Evolutionary conservation across 306 rosid species (phyloP), one percentile per base, ranked within the genome.

Genomic region (Lathyrus oleraceus): DNA sequence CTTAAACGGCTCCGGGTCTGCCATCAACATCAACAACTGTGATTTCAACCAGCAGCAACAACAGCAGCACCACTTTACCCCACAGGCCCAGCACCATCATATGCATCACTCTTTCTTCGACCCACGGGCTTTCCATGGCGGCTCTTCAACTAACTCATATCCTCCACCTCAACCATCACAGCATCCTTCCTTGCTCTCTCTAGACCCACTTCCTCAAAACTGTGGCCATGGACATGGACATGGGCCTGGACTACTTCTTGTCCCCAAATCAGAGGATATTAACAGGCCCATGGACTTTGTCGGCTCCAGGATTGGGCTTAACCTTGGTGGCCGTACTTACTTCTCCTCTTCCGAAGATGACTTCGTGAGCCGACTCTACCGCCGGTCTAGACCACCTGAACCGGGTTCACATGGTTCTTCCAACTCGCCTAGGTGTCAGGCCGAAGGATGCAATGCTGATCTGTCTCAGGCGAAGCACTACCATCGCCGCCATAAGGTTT

Each of bases 401-500:
- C 68, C 75, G 11, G 93, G 84, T 0, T 74, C 84, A 0, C 11
- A 68, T 0, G 81, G 56, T 0, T 57, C 76, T 0, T 45, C 78
- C 0, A 87, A 87, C 88, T 84, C 91, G 2, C 87, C 91, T 0
- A 63, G 91, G 60, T 93, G 98, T 68, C 98, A 93, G 65, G 98
- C 98, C 0, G 97, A 93, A 70, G 98, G 98, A 38, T 93, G 98
- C 86, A 80, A 85, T 81, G 96, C 91, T 69, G 97, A 93, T 82
- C 94, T 93, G 73, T 84, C 96, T 0, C 89, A 88, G 66, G 88
- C 97, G 0, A 93, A 93, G 82, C 98, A 93, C 80, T 93, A 93
- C 90, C 97, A 93, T 82, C 96, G 97, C 8, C 94, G 98, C 43
- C 98, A 93, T 84, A 93, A 93, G 80, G 98, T 93, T 51, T 93